Percentiles rank a stretch among this genome's conserved stretches.
These are phyloP conservation scores for Senna siamea DNA, from an alignment of 306 rosid species.

Conservation along the genomic window DNA sequence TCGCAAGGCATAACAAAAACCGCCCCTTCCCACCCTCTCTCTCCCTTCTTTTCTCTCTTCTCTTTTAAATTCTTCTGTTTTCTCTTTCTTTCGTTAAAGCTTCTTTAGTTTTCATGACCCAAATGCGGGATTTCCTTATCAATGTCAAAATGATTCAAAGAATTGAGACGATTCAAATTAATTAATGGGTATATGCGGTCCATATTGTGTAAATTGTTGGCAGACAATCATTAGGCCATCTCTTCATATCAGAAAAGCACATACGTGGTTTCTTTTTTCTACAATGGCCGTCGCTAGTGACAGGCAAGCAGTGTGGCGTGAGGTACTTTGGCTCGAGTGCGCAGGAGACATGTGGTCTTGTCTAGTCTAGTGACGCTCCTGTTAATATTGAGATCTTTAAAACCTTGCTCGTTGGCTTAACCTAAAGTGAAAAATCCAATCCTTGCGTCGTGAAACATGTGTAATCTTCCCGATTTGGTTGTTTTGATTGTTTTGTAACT, in stretches of 20 bases:
- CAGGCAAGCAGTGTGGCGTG: constrained; percentile 8
- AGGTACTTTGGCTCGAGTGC: constrained; percentile 20
- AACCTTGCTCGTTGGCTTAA: not conserved
- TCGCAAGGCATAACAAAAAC: not conserved
- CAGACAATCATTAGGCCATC: constrained; percentile 9
- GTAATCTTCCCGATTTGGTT: not conserved
- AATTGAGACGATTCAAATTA: no score
- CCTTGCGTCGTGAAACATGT: not conserved
- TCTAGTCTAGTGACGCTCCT: not conserved
- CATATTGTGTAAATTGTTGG: not conserved
- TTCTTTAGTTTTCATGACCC: no score
- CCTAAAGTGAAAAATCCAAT: not conserved
- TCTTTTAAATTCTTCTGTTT: no score
- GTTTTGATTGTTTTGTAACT: not conserved
- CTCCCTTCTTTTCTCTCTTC: no score
- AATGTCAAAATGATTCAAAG: no score
- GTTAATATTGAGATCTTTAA: not conserved
- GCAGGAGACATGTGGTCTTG: constrained; percentile 15
- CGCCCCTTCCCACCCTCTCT: not conserved
- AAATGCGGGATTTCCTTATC: no score
- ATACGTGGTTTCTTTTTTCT: not conserved
- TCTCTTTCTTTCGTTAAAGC: no score
- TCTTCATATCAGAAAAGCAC: constrained; percentile 9
- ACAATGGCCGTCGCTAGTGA: constrained; percentile 25
- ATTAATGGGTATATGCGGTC: no score